These are phyloP conservation scores for Suhomyces maxii DNA, from an alignment of 1,139 yeast genomes.

Conservation along the genomic window DNA sequence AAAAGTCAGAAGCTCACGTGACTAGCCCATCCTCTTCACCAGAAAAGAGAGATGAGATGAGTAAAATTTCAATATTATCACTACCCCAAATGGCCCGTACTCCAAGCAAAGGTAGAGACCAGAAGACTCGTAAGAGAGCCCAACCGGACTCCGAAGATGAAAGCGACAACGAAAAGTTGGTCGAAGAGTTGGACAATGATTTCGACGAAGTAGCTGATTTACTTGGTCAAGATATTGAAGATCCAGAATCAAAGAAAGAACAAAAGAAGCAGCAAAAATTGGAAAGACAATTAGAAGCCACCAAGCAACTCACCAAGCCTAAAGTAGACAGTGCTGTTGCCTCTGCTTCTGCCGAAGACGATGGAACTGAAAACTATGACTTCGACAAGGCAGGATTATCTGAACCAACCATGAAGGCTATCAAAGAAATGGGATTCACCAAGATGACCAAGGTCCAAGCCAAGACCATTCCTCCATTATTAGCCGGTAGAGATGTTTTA, in stretches of 20 bases:
- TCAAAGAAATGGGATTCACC: conserved; percentile 81
- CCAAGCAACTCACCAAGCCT: conserved; percentile 29
- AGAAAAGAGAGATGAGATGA: conserved; percentile 27
- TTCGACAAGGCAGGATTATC: conserved; percentile 65
- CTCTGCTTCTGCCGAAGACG: conserved; percentile 35
- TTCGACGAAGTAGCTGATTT: conserved; percentile 57
- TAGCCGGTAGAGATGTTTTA: conserved; percentile 92
- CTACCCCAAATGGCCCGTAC: conserved; percentile 11
- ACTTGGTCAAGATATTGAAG: conserved; percentile 45
- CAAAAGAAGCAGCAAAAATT: conserved; percentile 20
- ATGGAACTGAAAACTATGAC: conserved; percentile 32
- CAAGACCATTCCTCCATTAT: conserved; percentile 88
- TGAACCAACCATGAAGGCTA: conserved; percentile 76
- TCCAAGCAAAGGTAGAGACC: conserved; percentile 7
- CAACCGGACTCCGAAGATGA: conserved; percentile 25
- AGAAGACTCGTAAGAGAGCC: conserved; percentile 18
- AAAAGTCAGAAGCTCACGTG: no score
- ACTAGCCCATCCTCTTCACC: no score
- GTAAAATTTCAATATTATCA: conserved; percentile 7
- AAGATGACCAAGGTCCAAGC: conserved; percentile 93
- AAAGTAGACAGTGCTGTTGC: conserved; percentile 17
- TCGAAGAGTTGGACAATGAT: conserved; percentile 51
- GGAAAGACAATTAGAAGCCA: conserved; percentile 21
- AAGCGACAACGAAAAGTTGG: conserved; percentile 43
- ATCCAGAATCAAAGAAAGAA: conserved; percentile 35